Conservation (phyloP, 148 eudicot genomes). For the Camellia sinensis region DNA sequence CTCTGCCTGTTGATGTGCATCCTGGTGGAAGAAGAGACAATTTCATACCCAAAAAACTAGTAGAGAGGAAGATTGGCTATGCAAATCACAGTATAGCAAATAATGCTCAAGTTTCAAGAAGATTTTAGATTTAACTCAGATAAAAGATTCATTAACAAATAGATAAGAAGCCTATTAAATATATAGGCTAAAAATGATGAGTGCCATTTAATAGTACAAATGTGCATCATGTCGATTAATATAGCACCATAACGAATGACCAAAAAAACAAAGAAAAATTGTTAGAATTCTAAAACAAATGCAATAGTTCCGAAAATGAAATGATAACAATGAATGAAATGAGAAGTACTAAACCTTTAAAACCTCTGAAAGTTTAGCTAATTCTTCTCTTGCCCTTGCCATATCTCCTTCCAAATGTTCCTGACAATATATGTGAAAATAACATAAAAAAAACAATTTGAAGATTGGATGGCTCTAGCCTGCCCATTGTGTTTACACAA, state of each 20-base stretch:
- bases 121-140: background rate
- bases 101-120: background rate
- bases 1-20: constrained; percentile 63
- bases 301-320: constrained; percentile 1
- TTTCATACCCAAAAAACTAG: background rate
- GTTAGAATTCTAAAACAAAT: background rate
- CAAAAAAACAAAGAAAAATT: background rate
- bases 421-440: constrained; percentile 30
- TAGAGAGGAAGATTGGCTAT: background rate
- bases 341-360: constrained; percentile 46
- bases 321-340: background rate
- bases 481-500: background rate
- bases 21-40: constrained; percentile 45
- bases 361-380: constrained; percentile 58
- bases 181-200: background rate
- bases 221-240: background rate
- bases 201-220: background rate
- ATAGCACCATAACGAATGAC: background rate
- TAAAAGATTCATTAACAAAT: background rate
- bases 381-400: constrained; percentile 67
- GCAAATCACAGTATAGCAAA: background rate
- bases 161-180: background rate
- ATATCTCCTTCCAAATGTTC: constrained; percentile 79
- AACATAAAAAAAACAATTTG: background rate
- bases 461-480: background rate